Evolutionary conservation across 2,329 filamentous ascomycete species (phyloP).

Genomic region (Beauveria varroae): DNA sequence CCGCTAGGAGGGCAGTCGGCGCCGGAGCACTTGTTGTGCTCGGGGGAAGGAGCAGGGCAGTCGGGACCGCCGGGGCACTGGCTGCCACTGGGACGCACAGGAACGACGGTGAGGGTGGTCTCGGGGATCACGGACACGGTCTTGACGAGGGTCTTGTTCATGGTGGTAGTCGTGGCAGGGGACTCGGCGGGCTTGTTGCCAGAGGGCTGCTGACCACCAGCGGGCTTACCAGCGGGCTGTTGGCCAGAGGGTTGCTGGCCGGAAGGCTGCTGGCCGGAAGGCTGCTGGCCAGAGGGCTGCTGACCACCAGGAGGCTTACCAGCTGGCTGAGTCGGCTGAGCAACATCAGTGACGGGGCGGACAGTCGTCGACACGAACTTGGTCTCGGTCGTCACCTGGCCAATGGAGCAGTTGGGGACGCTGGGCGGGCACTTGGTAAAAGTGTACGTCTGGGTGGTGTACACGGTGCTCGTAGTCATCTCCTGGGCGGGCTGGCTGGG

Average conservation of each 20-base stretch:
- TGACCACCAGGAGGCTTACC: neutral
- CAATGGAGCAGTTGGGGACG: slow-evolving; percentile 13
- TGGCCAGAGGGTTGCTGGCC: neutral
- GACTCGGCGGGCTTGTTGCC: neutral
- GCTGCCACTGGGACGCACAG: neutral
- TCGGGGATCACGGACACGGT: neutral
- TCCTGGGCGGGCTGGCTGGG: too few relatives aligned
- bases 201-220: neutral
- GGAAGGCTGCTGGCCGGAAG: neutral
- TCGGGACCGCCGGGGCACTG: slow-evolving; percentile 7
- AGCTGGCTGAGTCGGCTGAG: neutral
- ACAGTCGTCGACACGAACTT: neutral
- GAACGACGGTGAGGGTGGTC: neutral
- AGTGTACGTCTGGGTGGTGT: slow-evolving; percentile 13
- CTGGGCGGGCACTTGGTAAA: slow-evolving; percentile 14
- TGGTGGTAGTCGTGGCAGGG: neutral
- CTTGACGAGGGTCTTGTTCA: slow-evolving; percentile 4
- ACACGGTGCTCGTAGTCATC: slow-evolving; percentile 11
- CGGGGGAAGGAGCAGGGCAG: neutral
- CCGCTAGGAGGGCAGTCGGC: slow-evolving; percentile 1
- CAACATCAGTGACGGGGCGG: neutral
- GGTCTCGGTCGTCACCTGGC: slow-evolving; percentile 12
- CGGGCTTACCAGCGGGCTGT: neutral
- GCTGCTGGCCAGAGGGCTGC: neutral
- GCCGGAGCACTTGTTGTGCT: slow-evolving; percentile 1